phyloP scores from a whole-genome alignment of 164 flowering plant genomes.

The Paratinospora sagittata region DNA sequence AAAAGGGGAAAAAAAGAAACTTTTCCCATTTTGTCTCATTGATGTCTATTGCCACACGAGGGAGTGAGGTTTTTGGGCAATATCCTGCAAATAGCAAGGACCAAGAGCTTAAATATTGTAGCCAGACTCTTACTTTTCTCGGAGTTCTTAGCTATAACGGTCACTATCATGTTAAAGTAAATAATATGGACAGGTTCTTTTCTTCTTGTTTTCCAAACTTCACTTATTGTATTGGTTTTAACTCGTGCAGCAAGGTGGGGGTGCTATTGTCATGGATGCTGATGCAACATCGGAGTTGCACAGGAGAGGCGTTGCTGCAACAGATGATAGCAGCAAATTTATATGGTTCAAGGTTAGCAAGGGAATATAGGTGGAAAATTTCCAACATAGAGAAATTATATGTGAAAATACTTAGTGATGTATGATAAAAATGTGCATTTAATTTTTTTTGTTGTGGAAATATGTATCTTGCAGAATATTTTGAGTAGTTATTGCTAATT shows the following conservation, averaged over 20 bases:
- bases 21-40: background rate
- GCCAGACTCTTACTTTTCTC: background rate
- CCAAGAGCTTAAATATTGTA: background rate
- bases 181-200: background rate
- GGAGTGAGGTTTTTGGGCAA: background rate
- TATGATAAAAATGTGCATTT: background rate
- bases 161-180: background rate
- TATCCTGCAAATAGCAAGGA: background rate
- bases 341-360: constrained; percentile 70
- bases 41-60: background rate
- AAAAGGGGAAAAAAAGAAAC: too few relatives aligned
- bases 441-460: background rate
- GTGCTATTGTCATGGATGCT: constrained; percentile 81
- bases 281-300: constrained; percentile 84
- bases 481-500: background rate
- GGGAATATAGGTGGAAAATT: background rate
- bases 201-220: background rate
- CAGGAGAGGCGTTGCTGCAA: constrained; percentile 52
- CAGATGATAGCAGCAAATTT: constrained; percentile 78
- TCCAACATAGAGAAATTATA: background rate
- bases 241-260: constrained; percentile 70
- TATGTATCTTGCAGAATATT: background rate
- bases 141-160: background rate
- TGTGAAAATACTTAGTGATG: background rate
- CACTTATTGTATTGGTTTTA: background rate